These are phyloP conservation scores for Mortierella sp. DNA, from an alignment of 371 early-diverging fungal genomes.

Conservation along the genomic window DNA sequence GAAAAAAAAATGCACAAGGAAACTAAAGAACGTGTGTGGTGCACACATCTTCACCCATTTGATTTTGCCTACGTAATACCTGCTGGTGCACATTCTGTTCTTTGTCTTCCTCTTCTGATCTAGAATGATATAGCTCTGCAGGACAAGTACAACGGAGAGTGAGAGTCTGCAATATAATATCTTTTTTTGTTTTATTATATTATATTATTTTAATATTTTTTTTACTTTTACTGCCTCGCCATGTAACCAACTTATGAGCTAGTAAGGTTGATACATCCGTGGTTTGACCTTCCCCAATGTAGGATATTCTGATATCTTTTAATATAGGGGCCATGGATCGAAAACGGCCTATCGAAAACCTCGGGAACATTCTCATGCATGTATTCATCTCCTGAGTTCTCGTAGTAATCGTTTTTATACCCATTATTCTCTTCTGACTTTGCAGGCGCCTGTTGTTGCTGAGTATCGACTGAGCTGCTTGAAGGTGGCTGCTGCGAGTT, in stretches of 20 bases:
- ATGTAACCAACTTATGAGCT: constrained; percentile 7
- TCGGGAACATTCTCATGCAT: constrained; percentile 1
- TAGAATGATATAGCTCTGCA: too few relatives aligned
- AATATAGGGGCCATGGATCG: constrained; percentile 23
- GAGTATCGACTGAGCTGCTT: too few relatives aligned
- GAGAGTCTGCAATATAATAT: too few relatives aligned
- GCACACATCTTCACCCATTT: too few relatives aligned
- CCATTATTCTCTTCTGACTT: background rate
- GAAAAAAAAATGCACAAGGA: too few relatives aligned
- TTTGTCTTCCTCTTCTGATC: too few relatives aligned
- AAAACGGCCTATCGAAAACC: constrained; percentile 13
- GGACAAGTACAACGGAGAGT: too few relatives aligned
- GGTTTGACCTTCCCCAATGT: constrained; percentile 47
- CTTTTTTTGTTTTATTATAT: background rate
- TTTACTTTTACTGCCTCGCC: background rate
- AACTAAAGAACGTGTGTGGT: too few relatives aligned
- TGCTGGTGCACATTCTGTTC: too few relatives aligned
- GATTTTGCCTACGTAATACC: too few relatives aligned
- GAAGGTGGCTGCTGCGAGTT: background rate
- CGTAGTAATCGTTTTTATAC: background rate
- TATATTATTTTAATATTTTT: constrained; percentile 3
- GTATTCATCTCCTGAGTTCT: constrained; percentile 16
- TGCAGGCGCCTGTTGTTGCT: background rate
- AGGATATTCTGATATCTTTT: constrained; percentile 28
- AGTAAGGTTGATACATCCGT: constrained; percentile 41